Evolutionary conservation across 352 stramenopile species (phyloP), one percentile per base, ranked within the genome.

Genomic region (Lagenidium sp.): DNA sequence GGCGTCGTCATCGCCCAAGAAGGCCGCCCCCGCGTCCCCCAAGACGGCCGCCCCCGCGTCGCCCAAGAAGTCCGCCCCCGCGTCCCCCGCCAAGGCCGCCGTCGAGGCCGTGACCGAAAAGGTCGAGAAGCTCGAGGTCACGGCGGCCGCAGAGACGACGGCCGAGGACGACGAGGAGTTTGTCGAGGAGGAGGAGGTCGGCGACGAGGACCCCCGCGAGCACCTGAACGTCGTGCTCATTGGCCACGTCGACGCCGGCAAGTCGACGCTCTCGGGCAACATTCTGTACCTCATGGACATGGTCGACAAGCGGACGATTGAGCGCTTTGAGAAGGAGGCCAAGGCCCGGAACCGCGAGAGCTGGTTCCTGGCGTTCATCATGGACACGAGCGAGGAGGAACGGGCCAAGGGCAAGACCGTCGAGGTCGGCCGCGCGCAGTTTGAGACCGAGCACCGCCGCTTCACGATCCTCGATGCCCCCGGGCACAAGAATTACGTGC

Each of bases 151-250:
- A 2, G 44, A 23, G 18, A 47, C 45, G 11, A 42, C 11, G n/a
- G 53, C 22, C 12, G 61, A 65, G 7, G 65, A 79, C 4, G 65
- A 78, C 10, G 69, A 81, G 28, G 60, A 62, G 12, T 81, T 82
- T 41, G 58, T 68, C 3, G 70, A 78, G 37, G 76, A 87, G 32
- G 63, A 62, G 32, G 73, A 90, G 39, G 65, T 91, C 21, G 64
- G 70, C 11, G 83, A 98, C 51, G 89, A 96, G 49, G 94, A 98
- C 70, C 91, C 94, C 21, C 82, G 95, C 34, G 94, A 99, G 54
- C 96, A 99, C 62, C 68, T 99, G 53, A 99, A 99, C 70, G 67
- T 99, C 11, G 96, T 99, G 36, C 97, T 99, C 50, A 99, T 99
- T 57, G 97, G 97, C 19, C 96, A 99, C 69, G 94, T 99, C 39